phyloP scores from a whole-genome alignment of 768 basidiomycete species.

The Pisolithus marmoratus region DNA sequence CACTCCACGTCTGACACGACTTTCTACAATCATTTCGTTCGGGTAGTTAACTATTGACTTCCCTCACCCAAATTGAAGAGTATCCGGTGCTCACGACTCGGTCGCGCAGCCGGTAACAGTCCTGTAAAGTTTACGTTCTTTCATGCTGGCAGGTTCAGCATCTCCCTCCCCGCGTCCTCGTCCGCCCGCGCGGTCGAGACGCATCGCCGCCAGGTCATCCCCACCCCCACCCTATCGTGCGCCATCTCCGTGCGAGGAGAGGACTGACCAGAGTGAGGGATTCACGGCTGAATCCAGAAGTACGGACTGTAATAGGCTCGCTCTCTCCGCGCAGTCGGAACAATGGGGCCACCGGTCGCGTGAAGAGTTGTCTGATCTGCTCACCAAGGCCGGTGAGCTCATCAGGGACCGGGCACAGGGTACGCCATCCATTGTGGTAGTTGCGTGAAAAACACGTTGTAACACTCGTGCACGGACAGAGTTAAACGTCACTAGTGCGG shows the following conservation, averaged over 20 bases:
- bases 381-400: conserved; percentile 66
- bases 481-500: conserved; percentile 59
- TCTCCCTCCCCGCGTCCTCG: conserved; percentile 51
- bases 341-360: conserved; percentile 64
- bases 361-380: conserved; percentile 64
- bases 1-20: neutral
- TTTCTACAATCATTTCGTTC: neutral
- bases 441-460: neutral
- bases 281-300: conserved; percentile 19
- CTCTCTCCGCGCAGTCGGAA: conserved; percentile 28
- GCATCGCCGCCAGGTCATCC: conserved; percentile 35
- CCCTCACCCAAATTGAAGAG: too few species aligned
- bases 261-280: conserved; percentile 24
- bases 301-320: conserved; percentile 7
- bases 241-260: conserved; percentile 27
- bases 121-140: neutral
- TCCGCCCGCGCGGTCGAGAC: conserved; percentile 64
- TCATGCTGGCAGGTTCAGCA: conserved; percentile 31
- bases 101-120: neutral
- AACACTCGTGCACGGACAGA: conserved; percentile 37
- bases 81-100: neutral
- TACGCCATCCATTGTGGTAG: conserved; percentile 29
- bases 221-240: conserved; percentile 58
- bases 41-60: neutral
- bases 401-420: conserved; percentile 77